Evolutionary conservation across 495 filamentous ascomycete species (phyloP), one percentile per base, ranked within the genome.

Genomic region (Eremomyces bilateralis): DNA sequence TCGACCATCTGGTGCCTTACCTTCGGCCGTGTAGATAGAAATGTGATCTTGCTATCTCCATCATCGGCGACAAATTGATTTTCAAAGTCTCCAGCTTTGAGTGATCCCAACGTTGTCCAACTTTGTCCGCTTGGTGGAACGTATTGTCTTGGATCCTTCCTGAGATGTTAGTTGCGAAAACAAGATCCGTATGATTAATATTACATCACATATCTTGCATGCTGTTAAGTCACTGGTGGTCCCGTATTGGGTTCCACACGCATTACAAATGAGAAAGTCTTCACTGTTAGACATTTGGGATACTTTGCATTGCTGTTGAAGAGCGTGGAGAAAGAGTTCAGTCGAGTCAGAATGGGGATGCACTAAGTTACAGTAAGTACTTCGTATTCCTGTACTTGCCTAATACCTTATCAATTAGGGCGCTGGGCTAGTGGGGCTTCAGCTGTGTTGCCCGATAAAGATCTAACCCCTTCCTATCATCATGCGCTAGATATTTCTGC

Each of bases 181-280:
- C n/a, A n/a, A n/a, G n/a, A n/a, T n/a, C n/a, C n/a, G n/a, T n/a
- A n/a, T n/a, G n/a, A n/a, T n/a, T n/a, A n/a, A n/a, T n/a, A n/a
- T n/a, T n/a, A 73, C 75, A 53, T 82, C 78, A 52, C 78, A 84
- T 38, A 84, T 79, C 34, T 68, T 65, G 57, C 78, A 84, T 4
- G 53, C 60, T 13, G 48, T 56, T 15, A n/a, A n/a, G n/a, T n/a
- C n/a, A n/a, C n/a, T n/a, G n/a, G 60, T 27, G 4, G 54, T 55
- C 16, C 71, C 64, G 51, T 67, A 76, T 44, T 80, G 76, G 0
- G 72, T 80, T 10, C 73, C 76, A 47, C 76, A 82, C 3, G 76
- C 62, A 4, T 53, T 56, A 51, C 76, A 82, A 44, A 82, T 59
- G 20, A 63, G 55, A 30, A 72, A 61, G 37, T 70, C 56, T 11